Conservation (phyloP, 2,329 filamentous ascomycete genomes). For the Apiospora malaysiana region DNA sequence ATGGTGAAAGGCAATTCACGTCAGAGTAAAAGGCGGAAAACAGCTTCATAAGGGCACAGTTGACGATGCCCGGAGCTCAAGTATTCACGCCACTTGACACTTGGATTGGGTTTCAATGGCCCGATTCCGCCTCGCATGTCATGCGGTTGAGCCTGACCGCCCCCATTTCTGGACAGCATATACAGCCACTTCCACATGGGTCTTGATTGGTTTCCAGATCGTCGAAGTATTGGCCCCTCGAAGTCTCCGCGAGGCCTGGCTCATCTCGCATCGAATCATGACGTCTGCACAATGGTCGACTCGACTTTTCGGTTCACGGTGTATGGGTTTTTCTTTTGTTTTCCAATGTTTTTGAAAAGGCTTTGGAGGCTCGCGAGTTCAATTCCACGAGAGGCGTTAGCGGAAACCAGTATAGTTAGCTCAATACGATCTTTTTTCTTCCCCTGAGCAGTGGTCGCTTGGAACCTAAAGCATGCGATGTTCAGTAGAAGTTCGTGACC, state of each 20-base stretch:
- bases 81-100: neutral
- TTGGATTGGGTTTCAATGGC: neutral
- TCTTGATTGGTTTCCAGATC: neutral
- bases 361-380: conserved; percentile 31
- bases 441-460: conserved; percentile 28
- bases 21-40: conserved; percentile 11
- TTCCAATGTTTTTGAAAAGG: conserved; percentile 36
- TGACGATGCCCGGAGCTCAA: neutral
- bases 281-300: conserved; percentile 28
- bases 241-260: neutral
- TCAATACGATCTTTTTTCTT: conserved; percentile 39
- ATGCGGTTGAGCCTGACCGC: neutral
- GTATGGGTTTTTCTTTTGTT: conserved; percentile 29
- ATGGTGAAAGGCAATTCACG: conserved; percentile 23
- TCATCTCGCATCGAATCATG: conserved; percentile 24
- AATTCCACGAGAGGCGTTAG: conserved; percentile 28
- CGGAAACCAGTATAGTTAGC: conserved; percentile 33
- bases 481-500: neutral
- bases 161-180: neutral
- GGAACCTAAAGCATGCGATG: conserved; percentile 29
- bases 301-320: conserved; percentile 34
- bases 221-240: neutral
- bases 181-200: neutral
- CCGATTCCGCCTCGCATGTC: neutral
- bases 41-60: conserved; percentile 4